Conservation (phyloP, 1,284 basidiomycete species). For the Testicularia cyperi region DNA sequence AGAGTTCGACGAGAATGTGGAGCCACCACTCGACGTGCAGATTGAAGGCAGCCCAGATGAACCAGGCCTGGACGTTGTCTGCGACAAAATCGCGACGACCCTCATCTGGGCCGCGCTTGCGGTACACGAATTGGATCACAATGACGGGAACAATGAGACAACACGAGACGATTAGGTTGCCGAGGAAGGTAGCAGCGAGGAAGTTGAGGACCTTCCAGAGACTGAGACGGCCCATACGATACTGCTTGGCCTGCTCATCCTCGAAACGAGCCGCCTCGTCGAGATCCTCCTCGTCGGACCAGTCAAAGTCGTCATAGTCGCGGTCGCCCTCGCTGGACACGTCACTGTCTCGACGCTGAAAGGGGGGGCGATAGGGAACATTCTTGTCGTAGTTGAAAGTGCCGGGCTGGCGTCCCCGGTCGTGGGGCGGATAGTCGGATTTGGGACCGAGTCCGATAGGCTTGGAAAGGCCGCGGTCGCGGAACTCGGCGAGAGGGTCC, state of each 20-base stretch:
- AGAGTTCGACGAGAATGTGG: conserved; percentile 52
- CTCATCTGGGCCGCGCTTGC: conserved; percentile 17
- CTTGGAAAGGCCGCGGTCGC: conserved; percentile 37
- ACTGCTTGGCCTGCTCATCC: conserved; percentile 38
- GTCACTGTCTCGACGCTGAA: conserved; percentile 36
- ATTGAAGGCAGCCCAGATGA: conserved; percentile 58
- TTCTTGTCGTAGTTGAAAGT: conserved; percentile 21
- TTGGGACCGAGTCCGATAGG: conserved; percentile 42
- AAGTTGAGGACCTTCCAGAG: conserved; percentile 45
- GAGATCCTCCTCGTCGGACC: conserved; percentile 54
- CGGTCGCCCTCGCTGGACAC: conserved; percentile 40
- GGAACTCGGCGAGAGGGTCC: conserved; percentile 50
- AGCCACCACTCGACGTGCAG: conserved; percentile 55
- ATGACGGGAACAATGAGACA: conserved; percentile 47
- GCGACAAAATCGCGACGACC: conserved; percentile 43
- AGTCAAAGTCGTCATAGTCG: conserved; percentile 53
- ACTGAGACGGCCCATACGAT: conserved; percentile 39
- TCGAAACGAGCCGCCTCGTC: conserved; percentile 42
- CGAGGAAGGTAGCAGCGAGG: conserved; percentile 50
- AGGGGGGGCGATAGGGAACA: conserved; percentile 18
- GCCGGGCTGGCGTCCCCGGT: conserved; percentile 25
- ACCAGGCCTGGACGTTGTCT: conserved; percentile 55
- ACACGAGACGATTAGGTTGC: conserved; percentile 49
- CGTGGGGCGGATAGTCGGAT: conserved; percentile 44
- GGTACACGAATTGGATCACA: conserved; percentile 52